Percentiles rank a stretch among this genome's conserved stretches.
Evolutionary conservation across 176 grass and related monocot genomes (phyloP).

Genomic region (Saccharum spontaneum): DNA sequence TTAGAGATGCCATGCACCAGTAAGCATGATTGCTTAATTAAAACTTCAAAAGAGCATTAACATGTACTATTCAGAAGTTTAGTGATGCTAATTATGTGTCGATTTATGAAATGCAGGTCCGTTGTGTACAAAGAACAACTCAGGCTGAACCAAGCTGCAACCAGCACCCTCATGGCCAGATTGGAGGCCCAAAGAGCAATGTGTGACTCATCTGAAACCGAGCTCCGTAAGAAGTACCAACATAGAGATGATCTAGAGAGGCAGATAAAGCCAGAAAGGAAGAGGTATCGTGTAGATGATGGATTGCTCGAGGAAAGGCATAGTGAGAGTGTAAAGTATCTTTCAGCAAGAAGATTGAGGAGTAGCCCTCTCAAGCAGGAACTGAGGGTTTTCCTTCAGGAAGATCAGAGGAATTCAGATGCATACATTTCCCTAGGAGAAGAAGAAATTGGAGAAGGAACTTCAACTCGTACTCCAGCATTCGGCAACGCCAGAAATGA

Average conservation of each 20-base stretch:
- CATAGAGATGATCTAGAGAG: slow-evolving; percentile 80
- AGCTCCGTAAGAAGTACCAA: slow-evolving; percentile 80
- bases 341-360: slow-evolving; percentile 38
- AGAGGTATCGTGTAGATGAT: slow-evolving; percentile 80
- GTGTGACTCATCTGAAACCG: slow-evolving; percentile 83
- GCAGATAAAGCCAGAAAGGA: slow-evolving; percentile 77
- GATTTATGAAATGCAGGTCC: slow-evolving; percentile 50
- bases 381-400: slow-evolving; percentile 78
- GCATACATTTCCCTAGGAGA: slow-evolving; percentile 29
- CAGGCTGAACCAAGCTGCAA: slow-evolving; percentile 84
- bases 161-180: slow-evolving; percentile 80
- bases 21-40: slow-evolving; percentile 38
- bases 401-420: slow-evolving; percentile 69
- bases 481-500: slow-evolving; percentile 29
- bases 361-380: slow-evolving; percentile 70
- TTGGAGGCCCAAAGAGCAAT: slow-evolving; percentile 84
- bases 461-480: slow-evolving; percentile 24
- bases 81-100: neutral
- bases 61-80: neutral
- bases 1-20: slow-evolving; percentile 98
- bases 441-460: slow-evolving; percentile 30
- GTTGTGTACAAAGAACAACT: slow-evolving; percentile 97
- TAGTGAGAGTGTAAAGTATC: slow-evolving; percentile 37
- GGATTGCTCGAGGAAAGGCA: slow-evolving; percentile 46
- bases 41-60: neutral